phyloP scores from a whole-genome alignment of 108 stramenopile genomes.

The Fistulifera pelliculosa region DNA sequence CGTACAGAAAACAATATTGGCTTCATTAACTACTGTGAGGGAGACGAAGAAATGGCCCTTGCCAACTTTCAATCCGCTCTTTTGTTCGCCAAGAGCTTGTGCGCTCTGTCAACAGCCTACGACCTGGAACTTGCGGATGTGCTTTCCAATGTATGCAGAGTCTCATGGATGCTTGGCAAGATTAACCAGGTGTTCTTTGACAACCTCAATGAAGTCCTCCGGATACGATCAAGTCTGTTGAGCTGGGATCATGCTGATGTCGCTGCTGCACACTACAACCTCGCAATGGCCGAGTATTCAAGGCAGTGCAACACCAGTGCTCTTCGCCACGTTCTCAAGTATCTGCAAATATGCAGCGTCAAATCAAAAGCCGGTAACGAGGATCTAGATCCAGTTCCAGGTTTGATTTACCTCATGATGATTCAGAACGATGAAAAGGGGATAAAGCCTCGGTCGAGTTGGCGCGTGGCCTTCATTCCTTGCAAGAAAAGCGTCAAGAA shows the following conservation, averaged over 20 bases:
- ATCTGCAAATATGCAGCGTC: constrained; percentile 16
- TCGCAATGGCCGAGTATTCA: constrained; percentile 29
- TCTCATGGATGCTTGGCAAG: constrained; percentile 27
- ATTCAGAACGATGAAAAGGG: constrained; percentile 31
- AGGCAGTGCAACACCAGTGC: constrained; percentile 14
- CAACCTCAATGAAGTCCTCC: constrained; percentile 24
- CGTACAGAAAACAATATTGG: constrained; percentile 40
- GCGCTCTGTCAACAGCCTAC: constrained; percentile 1
- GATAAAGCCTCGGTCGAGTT: constrained; percentile 27
- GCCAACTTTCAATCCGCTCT: constrained; percentile 24
- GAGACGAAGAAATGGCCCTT: constrained; percentile 18
- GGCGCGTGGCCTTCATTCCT: constrained; percentile 24
- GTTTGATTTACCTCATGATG: constrained; percentile 24
- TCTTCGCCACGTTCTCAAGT: constrained; percentile 21
- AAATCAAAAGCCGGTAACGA: constrained; percentile 1
- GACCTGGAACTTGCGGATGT: constrained; percentile 22
- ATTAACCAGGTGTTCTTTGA: constrained; percentile 11
- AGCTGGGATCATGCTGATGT: constrained; percentile 31
- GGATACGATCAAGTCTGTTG: constrained; percentile 18
- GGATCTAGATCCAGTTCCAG: constrained; percentile 29
- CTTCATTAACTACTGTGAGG: constrained; percentile 25
- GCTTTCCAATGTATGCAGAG: constrained; percentile 37
- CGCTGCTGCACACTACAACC: constrained; percentile 28
- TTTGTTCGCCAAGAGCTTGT: constrained; percentile 7
- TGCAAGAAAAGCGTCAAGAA: constrained; percentile 30